Evolutionary conservation across 768 basidiomycete species (phyloP), one percentile per base, ranked within the genome.

Genomic region (Gelatoporia subvermispora): DNA sequence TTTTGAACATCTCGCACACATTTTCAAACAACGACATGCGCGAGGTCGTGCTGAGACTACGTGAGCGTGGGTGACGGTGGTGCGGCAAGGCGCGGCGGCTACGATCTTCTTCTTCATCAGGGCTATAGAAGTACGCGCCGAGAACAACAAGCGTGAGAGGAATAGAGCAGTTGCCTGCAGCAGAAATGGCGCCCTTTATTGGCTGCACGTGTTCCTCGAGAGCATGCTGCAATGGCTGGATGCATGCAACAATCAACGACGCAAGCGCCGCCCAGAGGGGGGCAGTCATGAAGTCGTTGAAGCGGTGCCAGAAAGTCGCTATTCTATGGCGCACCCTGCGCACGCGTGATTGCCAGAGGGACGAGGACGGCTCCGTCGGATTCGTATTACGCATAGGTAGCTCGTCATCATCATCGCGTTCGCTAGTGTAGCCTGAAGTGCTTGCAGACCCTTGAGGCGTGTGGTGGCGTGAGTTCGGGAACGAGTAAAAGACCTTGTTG

Each of bases 131-230:
- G 72, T 94, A 97, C 13, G 88, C 93, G 10, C 94, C 94, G 37
- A 97, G 82, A 5, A 96, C 92, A 48, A 97, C 76, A 21, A 96
- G 72, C 2, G 94, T 97, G 22, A 97, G 61, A 0, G 94, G 95
- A 51, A 97, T 85, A 9, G 85, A 84, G 51, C 89, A 91, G 51
- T 75, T 81, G 1, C 92, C 89, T 1, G 85, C 82, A 11, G 71
- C 68, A 2, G 69, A 72, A 42, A 93, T 65, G 0, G 89, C 85
- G 23, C 82, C 78, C 58, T 81, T 86, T 51, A 91, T 62, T 0
- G 85, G 81, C 31, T 70, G 72, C 65, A 88, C 70, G 54, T 83
- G 78, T 4, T 72, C 65, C 21, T 84, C 78, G 45, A 97, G 72
- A 8, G 75, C 61, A 43, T 81, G 78, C 63, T 98, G 93, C 4